Evolutionary conservation across 257 asterid genomes (phyloP), one percentile per base, ranked within the genome.

Genomic region (Penstemon eatonii): DNA sequence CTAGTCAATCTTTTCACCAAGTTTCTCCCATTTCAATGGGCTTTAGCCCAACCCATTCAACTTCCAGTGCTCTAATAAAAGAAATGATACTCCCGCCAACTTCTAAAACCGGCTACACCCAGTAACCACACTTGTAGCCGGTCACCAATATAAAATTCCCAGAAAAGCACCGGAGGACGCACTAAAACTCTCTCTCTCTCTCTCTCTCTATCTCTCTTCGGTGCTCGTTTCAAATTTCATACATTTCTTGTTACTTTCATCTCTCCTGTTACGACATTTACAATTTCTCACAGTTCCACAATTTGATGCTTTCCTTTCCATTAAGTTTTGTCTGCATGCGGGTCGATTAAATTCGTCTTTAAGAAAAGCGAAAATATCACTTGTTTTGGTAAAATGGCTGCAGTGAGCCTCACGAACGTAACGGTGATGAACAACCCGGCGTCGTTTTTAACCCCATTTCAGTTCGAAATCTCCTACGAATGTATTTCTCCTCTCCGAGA

Each of bases 381-480:
- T 53, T 5, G 67, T 36, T 68, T 53, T 19, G 71, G 75, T 68
- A 72, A 69, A 65, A 93, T 93, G 99, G 91, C 92, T 80, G 97
- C 96, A 50, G 95, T 93, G 70, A 90, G 89, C 80, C 84, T 93
- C 52, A 88, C 96, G 50, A 88, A 91, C 83, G 97, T 93, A 6
- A 70, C 96, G 6, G 99, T 93, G 78, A 84, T 90, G 74, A 97
- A 90, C 79, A 90, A 93, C 81, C 99, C 99, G 68, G 89, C 97
- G 72, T 81, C 95, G 76, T 93, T 93, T 82, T 63, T 77, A 18
- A 43, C 92, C 46, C 95, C 97, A 6, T 88, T 93, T 77, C 97
- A 87, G 95, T 93, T 93, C 75, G 99, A 93, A 73, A 88, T 93
- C 80, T 93, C 99, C 12, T 93, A 93, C 74, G 99, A 93, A 73